These are phyloP conservation scores for Umbilicus rupestris DNA, from an alignment of 164 flowering plant species.

Conservation along the genomic window DNA sequence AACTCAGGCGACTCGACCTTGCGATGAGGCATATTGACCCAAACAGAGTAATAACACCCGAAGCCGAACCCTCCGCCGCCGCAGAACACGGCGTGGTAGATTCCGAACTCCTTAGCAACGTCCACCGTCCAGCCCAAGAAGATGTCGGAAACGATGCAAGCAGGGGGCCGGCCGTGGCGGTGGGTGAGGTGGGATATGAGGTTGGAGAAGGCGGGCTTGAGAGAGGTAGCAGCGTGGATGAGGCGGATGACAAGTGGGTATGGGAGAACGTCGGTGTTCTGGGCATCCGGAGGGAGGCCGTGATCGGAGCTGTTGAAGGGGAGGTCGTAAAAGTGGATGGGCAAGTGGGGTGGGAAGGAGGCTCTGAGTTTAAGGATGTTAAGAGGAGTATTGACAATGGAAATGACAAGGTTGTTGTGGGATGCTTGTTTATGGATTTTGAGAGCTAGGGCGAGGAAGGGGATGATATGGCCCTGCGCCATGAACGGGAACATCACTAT, in stretches of 20 bases:
- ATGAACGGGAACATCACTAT: slow-evolving; percentile 32
- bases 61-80: slow-evolving; percentile 33
- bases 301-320: slow-evolving; percentile 36
- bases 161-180: background rate
- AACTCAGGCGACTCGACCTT: slow-evolving; percentile 14
- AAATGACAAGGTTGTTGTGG: slow-evolving; percentile 11
- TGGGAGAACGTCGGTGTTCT: slow-evolving; percentile 39
- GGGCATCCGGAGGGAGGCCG: slow-evolving; percentile 43
- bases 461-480: slow-evolving; percentile 18
- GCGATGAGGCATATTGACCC: slow-evolving; percentile 26
- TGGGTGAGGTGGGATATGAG: slow-evolving; percentile 15
- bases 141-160: slow-evolving; percentile 26
- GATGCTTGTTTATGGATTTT: slow-evolving; percentile 6
- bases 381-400: slow-evolving; percentile 25
- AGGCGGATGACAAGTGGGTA: slow-evolving; percentile 21
- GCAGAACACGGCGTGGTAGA: slow-evolving; percentile 31
- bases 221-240: slow-evolving; percentile 21
- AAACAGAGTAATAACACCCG: slow-evolving; percentile 37
- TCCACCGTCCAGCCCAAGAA: slow-evolving; percentile 36
- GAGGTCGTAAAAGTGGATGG: slow-evolving; percentile 20
- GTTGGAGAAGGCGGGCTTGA: slow-evolving; percentile 20
- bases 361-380: slow-evolving; percentile 22
- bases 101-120: slow-evolving; percentile 28
- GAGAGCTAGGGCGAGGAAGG: slow-evolving; percentile 23
- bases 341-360: background rate